Base-by-base conservation (phyloP, 495 filamentous ascomycete genomes). In the Talaromyces thailandensis region DNA sequence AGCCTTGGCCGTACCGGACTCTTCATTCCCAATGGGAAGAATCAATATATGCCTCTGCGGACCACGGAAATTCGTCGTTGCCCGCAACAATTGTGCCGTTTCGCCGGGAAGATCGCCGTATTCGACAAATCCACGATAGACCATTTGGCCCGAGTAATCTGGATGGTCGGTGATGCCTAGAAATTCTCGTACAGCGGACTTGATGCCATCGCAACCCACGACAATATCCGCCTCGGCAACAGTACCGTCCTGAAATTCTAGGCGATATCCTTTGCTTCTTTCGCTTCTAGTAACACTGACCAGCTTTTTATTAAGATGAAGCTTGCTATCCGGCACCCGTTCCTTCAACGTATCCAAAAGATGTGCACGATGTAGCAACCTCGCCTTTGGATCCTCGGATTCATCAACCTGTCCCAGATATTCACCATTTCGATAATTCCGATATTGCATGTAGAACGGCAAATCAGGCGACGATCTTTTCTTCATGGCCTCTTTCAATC, bases 401-500 rank as follows among this genome's bases (percentile, higher is more conserved):
- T 40, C 35, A 40, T 40, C 35, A 40, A 40, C 35, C 14, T 40
- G 35, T 9, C 35, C 35, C 35, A 40, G 6, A 16, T 40, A 40
- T 6, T 40, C 35, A 12, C 35, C 35, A 40, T 16, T 40, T 4
- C 35, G 35, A 40, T 40, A 40, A 40, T 16, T 16, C 35, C 35
- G 35, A 40, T 40, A 40, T 40, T 16, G 12, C 35, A 40, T 40
- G 35, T 40, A 40, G 35, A 4, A 40, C 6, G 35, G 35, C 16
- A 40, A 40, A 40, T 40, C 35, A 16, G 14, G 35, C 14, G 35
- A 12, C 35, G 35, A 40, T 4, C 16, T 40, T 16, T 40, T 63
- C 24, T 60, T 66, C 68, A 73, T 69, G 35, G 62, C 65, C 50
- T 70, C 68, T 56, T 72, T 28, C 21, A 73, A 40, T 6, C 71